A percentile compares a stretch with the other conserved stretches of the same genome.
Evolutionary conservation across 306 rosid genomes (phyloP).

Genomic region (Vicia faba): DNA sequence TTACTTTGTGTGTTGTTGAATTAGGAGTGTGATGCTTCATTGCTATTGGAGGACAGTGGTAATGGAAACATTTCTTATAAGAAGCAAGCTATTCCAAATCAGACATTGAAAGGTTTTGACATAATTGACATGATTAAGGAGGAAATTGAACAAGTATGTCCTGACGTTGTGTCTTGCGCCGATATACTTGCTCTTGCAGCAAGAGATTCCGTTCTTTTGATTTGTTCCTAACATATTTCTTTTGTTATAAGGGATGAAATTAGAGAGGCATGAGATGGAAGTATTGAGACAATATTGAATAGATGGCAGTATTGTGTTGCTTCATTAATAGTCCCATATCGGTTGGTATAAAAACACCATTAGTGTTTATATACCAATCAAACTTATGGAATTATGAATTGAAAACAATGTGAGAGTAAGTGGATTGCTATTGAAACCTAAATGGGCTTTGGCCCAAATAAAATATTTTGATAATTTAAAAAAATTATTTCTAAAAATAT

Average conservation of each 20-base stretch:
- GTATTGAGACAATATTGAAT: no score
- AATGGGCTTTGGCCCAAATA: no score
- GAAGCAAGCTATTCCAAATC: slow-evolving; percentile 83
- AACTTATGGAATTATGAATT: no score
- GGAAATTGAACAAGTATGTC: slow-evolving; percentile 57
- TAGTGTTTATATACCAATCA: no score
- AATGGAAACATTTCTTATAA: slow-evolving; percentile 49
- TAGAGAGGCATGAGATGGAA: no score
- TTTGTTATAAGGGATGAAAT: slow-evolving; percentile 8
- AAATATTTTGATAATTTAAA: no score
- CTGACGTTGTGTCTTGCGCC: slow-evolving; percentile 56
- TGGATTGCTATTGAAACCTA: no score
- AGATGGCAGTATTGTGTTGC: no score
- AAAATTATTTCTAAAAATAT: no score
- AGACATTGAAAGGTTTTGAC: slow-evolving; percentile 54
- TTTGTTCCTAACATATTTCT: slow-evolving; percentile 39
- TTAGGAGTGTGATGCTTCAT: slow-evolving; percentile 66
- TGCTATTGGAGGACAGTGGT: slow-evolving; percentile 58
- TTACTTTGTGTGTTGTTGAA: slow-evolving; percentile 10
- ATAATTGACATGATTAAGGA: slow-evolving; percentile 52
- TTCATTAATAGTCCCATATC: no score
- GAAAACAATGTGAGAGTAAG: no score
- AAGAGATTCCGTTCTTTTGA: slow-evolving; percentile 57
- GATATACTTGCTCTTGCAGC: slow-evolving; percentile 56
- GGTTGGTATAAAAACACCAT: no score